Evolutionary conservation across 139 green algal genomes (phyloP).

Genomic region (Chlorella sp.): DNA sequence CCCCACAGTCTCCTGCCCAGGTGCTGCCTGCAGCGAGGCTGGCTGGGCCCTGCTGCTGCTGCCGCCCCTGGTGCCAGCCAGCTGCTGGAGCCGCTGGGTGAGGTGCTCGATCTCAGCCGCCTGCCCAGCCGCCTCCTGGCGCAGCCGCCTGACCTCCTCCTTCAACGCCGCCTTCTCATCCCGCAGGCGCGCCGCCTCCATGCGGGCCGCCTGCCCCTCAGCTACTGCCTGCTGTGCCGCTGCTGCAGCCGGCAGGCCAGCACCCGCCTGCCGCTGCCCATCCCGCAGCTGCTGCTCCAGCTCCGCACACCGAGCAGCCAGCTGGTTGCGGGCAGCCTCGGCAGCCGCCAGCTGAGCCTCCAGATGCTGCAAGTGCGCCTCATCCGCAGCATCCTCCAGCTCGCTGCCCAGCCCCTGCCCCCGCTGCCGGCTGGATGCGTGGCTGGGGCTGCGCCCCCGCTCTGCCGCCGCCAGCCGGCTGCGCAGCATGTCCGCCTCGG

Average conservation of each 20-base stretch:
- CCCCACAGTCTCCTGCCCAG: not conserved
- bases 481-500: conserved; percentile 17
- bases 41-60: not conserved
- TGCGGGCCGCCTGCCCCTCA: not conserved
- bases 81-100: not conserved
- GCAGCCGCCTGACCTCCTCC: conserved; percentile 20
- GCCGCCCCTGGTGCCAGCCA: not conserved
- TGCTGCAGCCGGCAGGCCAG: too few species aligned
- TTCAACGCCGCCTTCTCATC: not conserved
- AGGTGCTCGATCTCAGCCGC: conserved; percentile 17
- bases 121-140: conserved; percentile 9
- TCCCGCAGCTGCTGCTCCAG: conserved; percentile 3
- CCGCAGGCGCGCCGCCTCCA: conserved; percentile 14
- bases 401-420: not conserved
- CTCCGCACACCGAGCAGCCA: not conserved
- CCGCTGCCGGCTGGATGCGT: not conserved
- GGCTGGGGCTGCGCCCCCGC: not conserved
- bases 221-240: not conserved
- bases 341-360: not conserved
- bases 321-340: not conserved
- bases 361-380: conserved; percentile 3
- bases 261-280: not conserved
- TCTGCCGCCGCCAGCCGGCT: not conserved
- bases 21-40: not conserved
- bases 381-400: conserved; percentile 18